Conservation (phyloP, 2,329 filamentous ascomycete species). For the Penicillium fuscoglaucum region DNA sequence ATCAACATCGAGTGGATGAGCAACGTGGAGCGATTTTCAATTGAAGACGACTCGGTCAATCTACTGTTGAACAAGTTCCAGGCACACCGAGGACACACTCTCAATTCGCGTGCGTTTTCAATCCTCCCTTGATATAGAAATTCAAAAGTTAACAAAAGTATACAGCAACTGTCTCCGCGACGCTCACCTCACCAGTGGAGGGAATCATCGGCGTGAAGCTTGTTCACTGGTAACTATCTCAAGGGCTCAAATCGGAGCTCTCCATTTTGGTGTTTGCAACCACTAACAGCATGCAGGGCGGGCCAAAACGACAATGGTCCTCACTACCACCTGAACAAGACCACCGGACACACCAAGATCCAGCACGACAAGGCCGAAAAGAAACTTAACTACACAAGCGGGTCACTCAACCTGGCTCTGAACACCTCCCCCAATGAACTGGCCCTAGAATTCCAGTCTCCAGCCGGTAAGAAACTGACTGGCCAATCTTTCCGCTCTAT, state of each 20-base stretch:
- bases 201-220: slow-evolving; percentile 44
- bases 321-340: slow-evolving; percentile 35
- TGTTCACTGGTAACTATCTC: slow-evolving; percentile 35
- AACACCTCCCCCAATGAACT: slow-evolving; percentile 40
- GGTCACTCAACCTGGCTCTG: slow-evolving; percentile 34
- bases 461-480: slow-evolving; percentile 34
- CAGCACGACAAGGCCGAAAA: slow-evolving; percentile 25
- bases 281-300: slow-evolving; percentile 26
- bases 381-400: slow-evolving; percentile 35
- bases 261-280: no score
- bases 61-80: slow-evolving; percentile 42
- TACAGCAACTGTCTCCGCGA: slow-evolving; percentile 37
- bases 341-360: slow-evolving; percentile 32
- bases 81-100: slow-evolving; percentile 41
- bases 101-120: slow-evolving; percentile 37
- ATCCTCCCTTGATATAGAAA: neutral
- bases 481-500: slow-evolving; percentile 43
- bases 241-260: neutral
- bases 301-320: slow-evolving; percentile 39
- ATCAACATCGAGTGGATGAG: slow-evolving; percentile 45
- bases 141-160: neutral
- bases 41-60: slow-evolving; percentile 35
- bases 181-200: slow-evolving; percentile 39
- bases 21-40: slow-evolving; percentile 39
- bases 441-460: slow-evolving; percentile 29